Evolutionary conservation across 1,284 basidiomycete species (phyloP), one percentile per base, ranked within the genome.

Genomic region (Erythrobasidium hasegawianum): DNA sequence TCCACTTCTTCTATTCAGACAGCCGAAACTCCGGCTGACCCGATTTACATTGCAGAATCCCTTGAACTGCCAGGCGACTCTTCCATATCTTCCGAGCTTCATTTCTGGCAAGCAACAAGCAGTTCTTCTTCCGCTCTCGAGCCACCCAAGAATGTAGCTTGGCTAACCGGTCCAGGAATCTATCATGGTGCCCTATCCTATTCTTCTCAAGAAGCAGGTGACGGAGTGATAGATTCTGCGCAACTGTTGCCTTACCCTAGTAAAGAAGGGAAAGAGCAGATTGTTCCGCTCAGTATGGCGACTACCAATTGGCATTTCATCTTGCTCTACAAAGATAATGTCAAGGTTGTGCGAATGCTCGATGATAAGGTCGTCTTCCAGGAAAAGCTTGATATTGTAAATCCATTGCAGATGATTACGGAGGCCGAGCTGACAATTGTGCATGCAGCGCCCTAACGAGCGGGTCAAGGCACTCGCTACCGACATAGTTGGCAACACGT

Each of bases 271-370:
- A 27, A 43, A 20, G 38, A 47, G 56, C 2, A 77, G 4, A 80
- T 82, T 47, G 72, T 81, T 10, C 89, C 89, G 1, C 74, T 86
- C 9, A 89, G 90, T 2, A 85, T 96, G 73, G 83, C 86, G 14
- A 79, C 96, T 65, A 96, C 93, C 0, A 89, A 95, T 75, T 96
- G 92, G 76, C 95, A 98, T 75, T 90, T 93, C 75, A 80, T 98
- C 22, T 78, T 97, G 13, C 81, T 98, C 1, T 97, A 93, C 77
- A 80, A 81, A 38, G 88, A 95, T 75, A 82, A 86, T 39, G 82
- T 97, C 7, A 81, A 86, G 22, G 91, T 85, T 4, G 82, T 97
- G 43, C 88, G 88, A 59, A 84, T 85, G 66, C 80, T 97, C 60
- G 87, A 93, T 72, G 89, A 94, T 70, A 85, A 85, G 68, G 78